phyloP scores from a whole-genome alignment of 345 rosid species.

The Luvunga scandens region DNA sequence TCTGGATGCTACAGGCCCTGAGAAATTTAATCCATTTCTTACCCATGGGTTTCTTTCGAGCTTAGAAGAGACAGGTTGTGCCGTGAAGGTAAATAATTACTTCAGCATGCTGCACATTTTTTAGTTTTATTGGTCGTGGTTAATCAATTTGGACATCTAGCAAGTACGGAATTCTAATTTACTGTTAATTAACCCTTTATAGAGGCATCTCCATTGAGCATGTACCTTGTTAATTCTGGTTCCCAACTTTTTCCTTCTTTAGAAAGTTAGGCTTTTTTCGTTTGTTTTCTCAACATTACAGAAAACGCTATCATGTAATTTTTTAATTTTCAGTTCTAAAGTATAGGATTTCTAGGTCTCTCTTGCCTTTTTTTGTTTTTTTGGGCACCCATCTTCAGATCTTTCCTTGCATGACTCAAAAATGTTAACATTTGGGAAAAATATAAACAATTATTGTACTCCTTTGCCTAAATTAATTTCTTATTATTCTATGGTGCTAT shows the following conservation, averaged over 20 bases:
- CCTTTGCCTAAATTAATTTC: neutral
- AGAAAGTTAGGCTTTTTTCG: neutral
- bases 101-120: neutral
- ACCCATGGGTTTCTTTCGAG: conserved; percentile 74
- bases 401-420: neutral
- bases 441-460: neutral
- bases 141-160: neutral
- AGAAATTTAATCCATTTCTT: conserved; percentile 76
- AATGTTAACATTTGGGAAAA: neutral
- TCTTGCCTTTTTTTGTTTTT: too few species aligned
- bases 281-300: neutral
- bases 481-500: neutral
- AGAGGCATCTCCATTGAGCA: neutral
- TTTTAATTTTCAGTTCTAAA: neutral
- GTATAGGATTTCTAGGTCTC: too few species aligned
- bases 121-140: neutral
- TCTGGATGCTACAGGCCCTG: conserved; percentile 64
- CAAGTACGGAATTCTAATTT: neutral
- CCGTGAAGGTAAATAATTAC: conserved; percentile 55
- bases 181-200: neutral
- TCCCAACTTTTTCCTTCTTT: neutral
- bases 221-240: neutral
- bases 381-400: too few species aligned
- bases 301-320: neutral
- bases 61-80: conserved; percentile 72